Evolutionary conservation across 192 early-diverging fungal genomes (phyloP).

Genomic region (Umbelopsis isabellina): DNA sequence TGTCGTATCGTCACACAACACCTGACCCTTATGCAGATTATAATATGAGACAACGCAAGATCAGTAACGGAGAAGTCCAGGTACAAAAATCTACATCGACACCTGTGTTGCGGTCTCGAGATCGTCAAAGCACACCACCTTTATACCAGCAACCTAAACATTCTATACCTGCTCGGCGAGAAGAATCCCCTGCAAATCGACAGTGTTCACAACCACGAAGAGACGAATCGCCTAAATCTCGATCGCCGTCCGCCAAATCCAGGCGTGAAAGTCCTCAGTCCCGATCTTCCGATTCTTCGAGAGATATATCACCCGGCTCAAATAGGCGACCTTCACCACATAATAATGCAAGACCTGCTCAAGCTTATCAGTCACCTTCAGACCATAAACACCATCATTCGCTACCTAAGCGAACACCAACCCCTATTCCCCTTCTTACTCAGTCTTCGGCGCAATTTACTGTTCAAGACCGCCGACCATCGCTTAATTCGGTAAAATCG

Average conservation of each 20-base stretch:
- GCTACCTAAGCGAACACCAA: background rate
- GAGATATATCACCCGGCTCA: constrained; percentile 1
- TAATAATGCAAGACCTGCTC: background rate
- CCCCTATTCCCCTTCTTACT: background rate
- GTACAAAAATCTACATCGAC: constrained; percentile 7
- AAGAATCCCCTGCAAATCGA: background rate
- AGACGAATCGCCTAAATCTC: constrained; percentile 9
- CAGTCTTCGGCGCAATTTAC: constrained; percentile 10
- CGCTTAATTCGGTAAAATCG: constrained; percentile 24
- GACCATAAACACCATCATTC: constrained; percentile 5
- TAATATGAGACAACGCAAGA: constrained; percentile 1
- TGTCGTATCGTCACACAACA: constrained; percentile 8
- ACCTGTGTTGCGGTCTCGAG: constrained; percentile 14
- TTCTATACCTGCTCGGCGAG: background rate
- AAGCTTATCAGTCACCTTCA: constrained; percentile 9
- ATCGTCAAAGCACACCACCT: constrained; percentile 2
- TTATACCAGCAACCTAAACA: constrained; percentile 3
- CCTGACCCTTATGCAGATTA: background rate
- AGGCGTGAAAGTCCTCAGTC: constrained; percentile 18
- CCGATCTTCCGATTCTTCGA: background rate
- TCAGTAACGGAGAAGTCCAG: background rate
- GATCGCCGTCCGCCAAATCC: background rate
- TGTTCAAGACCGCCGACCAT: constrained; percentile 13
- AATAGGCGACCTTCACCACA: constrained; percentile 1
- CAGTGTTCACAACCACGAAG: background rate